Evolutionary conservation across 2,329 filamentous ascomycete species (phyloP).

Genomic region (Cladosporium sp.): DNA sequence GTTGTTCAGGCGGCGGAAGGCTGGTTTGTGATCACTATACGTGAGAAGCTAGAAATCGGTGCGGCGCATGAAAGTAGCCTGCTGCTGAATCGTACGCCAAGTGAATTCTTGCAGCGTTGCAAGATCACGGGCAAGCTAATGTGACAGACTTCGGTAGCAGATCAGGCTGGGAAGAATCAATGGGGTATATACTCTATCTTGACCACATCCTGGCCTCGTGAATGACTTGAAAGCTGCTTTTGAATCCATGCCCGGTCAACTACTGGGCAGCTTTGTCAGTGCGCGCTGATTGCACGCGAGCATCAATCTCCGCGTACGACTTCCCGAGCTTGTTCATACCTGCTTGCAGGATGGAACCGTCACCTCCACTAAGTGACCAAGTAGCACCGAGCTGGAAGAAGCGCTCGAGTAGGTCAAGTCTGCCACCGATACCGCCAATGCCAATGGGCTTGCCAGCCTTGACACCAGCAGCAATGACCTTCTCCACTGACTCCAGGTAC

Average conservation of each 20-base stretch:
- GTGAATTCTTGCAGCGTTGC: neutral
- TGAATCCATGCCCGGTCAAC: neutral
- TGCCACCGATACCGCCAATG: slow-evolving; percentile 43
- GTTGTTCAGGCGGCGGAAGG: neutral
- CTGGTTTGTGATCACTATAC: neutral
- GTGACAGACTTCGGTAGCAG: neutral
- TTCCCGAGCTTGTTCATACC: slow-evolving; percentile 36
- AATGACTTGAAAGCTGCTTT: neutral
- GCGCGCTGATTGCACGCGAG: neutral
- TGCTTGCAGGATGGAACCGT: slow-evolving; percentile 40
- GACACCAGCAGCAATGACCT: slow-evolving; percentile 41
- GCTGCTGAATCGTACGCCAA: neutral
- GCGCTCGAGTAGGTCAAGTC: slow-evolving; percentile 45
- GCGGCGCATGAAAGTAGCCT: neutral
- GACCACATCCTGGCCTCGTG: neutral
- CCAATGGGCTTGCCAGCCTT: slow-evolving; percentile 45
- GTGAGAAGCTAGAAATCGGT: neutral
- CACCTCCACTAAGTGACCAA: slow-evolving; percentile 42
- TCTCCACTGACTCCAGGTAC: slow-evolving; percentile 36
- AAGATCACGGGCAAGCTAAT: neutral
- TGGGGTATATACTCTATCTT: neutral
- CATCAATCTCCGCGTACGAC: slow-evolving; percentile 10
- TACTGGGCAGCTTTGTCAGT: neutral
- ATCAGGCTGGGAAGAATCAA: neutral
- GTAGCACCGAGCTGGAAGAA: slow-evolving; percentile 42